These are phyloP conservation scores for Carpinus viminea DNA, from an alignment of 306 rosid species.

Conservation along the genomic window DNA sequence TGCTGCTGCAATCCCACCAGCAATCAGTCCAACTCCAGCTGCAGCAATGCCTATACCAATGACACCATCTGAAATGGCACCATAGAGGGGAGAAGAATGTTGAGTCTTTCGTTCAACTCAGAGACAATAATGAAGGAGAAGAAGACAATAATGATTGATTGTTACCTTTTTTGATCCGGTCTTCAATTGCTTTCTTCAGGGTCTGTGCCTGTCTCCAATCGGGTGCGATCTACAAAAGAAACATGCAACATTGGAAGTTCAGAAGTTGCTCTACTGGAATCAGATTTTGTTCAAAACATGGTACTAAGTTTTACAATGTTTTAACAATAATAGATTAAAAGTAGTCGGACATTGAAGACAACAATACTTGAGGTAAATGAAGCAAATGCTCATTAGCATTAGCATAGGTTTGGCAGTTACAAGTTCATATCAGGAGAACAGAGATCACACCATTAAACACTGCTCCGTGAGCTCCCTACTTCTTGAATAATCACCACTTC, in stretches of 20 bases:
- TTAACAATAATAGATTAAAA: neutral
- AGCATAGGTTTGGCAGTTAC: neutral
- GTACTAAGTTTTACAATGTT: neutral
- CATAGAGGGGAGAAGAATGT: neutral
- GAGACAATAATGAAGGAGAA: constrained; percentile 4
- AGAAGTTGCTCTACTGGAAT: neutral
- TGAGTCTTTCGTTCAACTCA: constrained; percentile 21
- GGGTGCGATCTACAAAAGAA: constrained; percentile 71
- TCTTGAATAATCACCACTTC: constrained; percentile 67
- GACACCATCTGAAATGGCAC: constrained; percentile 69
- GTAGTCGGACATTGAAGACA: neutral
- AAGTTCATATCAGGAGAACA: neutral
- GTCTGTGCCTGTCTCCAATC: constrained; percentile 92
- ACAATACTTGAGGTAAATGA: neutral
- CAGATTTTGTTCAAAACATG: too few relatives aligned
- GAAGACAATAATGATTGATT: constrained; percentile 3
- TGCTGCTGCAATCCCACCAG: constrained; percentile 82
- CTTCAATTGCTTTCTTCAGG: constrained; percentile 65
- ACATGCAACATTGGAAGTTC: neutral
- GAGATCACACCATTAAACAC: constrained; percentile 62
- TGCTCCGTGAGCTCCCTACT: constrained; percentile 71
- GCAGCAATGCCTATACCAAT: constrained; percentile 90
- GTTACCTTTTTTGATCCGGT: constrained; percentile 72
- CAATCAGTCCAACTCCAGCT: constrained; percentile 79
- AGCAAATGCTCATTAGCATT: neutral